These are phyloP conservation scores for Gloeostereum incarnatum DNA, from an alignment of 768 basidiomycete genomes.

Conservation along the genomic window DNA sequence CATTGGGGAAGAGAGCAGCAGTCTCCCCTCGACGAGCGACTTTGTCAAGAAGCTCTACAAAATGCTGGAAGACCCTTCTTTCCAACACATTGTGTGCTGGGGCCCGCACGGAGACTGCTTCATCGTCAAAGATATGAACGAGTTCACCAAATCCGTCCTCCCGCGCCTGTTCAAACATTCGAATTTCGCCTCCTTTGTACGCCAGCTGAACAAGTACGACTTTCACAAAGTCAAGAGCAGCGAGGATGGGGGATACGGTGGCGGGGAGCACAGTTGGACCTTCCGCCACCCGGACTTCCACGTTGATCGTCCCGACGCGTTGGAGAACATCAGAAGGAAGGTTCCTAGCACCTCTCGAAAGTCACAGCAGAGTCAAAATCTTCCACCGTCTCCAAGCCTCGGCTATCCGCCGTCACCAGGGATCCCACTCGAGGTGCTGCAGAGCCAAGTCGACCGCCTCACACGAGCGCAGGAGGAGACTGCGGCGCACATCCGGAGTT, in stretches of 20 bases:
- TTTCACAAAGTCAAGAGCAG: slow-evolving; percentile 88
- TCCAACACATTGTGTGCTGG: slow-evolving; percentile 51
- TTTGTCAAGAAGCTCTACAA: slow-evolving; percentile 89
- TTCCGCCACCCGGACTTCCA: slow-evolving; percentile 55
- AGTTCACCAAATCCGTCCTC: slow-evolving; percentile 85
- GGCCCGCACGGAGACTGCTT: slow-evolving; percentile 75
- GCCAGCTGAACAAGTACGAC: slow-evolving; percentile 94
- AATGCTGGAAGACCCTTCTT: slow-evolving; percentile 55
- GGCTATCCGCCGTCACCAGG: background rate
- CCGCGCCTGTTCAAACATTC: slow-evolving; percentile 94
- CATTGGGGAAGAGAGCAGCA: no score
- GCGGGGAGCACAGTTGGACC: slow-evolving; percentile 56
- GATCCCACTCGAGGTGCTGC: slow-evolving; percentile 16
- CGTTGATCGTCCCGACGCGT: slow-evolving; percentile 40
- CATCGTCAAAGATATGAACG: slow-evolving; percentile 96
- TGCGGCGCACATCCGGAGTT: slow-evolving; percentile 40
- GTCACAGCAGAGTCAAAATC: slow-evolving; percentile 16
- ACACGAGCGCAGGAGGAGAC: slow-evolving; percentile 40
- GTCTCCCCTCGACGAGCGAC: slow-evolving; percentile 83
- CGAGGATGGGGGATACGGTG: slow-evolving; percentile 65
- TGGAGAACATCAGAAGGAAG: slow-evolving; percentile 54
- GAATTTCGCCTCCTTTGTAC: slow-evolving; percentile 88
- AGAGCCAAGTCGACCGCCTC: slow-evolving; percentile 40
- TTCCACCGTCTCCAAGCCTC: no score
- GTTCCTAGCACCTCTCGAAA: slow-evolving; percentile 47